Evolutionary conservation across 805 yeast species (phyloP).

Genomic region (Schwanniomyces yamadae): DNA sequence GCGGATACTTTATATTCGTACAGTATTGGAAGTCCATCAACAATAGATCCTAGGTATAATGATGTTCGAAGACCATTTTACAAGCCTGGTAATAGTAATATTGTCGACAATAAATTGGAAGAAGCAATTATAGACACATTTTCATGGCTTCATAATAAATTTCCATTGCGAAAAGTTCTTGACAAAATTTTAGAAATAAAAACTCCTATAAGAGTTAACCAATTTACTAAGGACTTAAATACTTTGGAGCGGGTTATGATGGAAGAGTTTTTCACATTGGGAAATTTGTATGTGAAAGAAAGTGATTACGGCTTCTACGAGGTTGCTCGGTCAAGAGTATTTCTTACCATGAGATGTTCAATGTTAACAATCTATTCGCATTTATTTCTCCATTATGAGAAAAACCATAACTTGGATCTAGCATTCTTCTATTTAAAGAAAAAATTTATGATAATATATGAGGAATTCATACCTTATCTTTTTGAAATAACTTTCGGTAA

Average conservation of each 20-base stretch:
- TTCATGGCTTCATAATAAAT: conserved; percentile 9
- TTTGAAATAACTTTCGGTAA: conserved; percentile 12
- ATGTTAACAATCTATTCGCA: conserved; percentile 27
- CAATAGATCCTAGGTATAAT: conserved; percentile 8
- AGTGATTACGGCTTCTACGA: conserved; percentile 1
- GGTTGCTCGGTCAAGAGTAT: conserved; percentile 10
- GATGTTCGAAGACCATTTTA: conserved; percentile 16
- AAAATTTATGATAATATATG: conserved; percentile 17
- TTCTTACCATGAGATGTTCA: conserved; percentile 12
- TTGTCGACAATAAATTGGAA: conserved; percentile 14
- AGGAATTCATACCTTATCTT: conserved; percentile 26
- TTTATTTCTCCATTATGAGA: conserved; percentile 36
- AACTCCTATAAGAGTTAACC: conserved; percentile 10
- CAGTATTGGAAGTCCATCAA: conserved; percentile 18
- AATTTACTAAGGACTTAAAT: conserved; percentile 6
- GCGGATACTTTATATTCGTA: conserved; percentile 25
- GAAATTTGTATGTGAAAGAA: neutral
- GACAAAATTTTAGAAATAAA: conserved; percentile 15
- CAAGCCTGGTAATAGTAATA: conserved; percentile 14
- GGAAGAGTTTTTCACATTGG: conserved; percentile 4
- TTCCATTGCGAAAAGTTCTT: conserved; percentile 12
- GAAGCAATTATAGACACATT: conserved; percentile 9
- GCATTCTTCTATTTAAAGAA: conserved; percentile 33
- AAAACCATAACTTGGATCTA: conserved; percentile 22
- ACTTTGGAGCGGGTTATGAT: conserved; percentile 8